Evolutionary conservation across 768 basidiomycete species (phyloP), one percentile per base, ranked within the genome.

Genomic region (Rhodotorula graminis): DNA sequence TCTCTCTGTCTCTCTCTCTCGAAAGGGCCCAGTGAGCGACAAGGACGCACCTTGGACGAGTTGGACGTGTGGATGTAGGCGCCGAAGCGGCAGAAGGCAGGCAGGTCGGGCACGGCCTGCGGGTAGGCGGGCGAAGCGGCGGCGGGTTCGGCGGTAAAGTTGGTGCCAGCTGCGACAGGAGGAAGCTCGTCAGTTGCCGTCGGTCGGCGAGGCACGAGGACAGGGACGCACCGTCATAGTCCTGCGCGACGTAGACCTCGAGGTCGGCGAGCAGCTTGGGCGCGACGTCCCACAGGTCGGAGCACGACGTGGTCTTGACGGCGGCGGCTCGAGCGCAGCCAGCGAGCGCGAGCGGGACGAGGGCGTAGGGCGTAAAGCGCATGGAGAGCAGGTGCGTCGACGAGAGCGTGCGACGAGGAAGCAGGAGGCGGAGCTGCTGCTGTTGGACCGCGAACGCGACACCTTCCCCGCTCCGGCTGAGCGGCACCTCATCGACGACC

Each of bases 41-140:
- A 8, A 29, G 2, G 31, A 33, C 29, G 55, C 14, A 74, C 74
- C 56, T 64, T 70, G 42, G 65, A 61, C 33, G 5, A 0, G 49
- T 67, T 61, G 21, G 69, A 71, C 14, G 77, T 77, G 56, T 72
- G 69, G 61, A 77, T 76, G 64, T 55, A 69, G 2, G 72, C 77
- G 9, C 71, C 71, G 64, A 75, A 77, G 29, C 77, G 74, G 62
- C 77, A 77, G 70, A 75, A 76, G 1, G 59, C 65, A 9, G 68
- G n/a, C 0, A 77, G 53, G 27, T 74, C 59, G 23, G 69, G 65
- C 18, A 76, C 74, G 6, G 74, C 47, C 19, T n/a, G 15, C 2
- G 53, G 52, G 29, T 69, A 57, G 1, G 56, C 56, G 21, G 21
- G 12, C 19, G 56, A 37, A 1, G 56, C 19, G 56, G 37, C 3